Base-by-base conservation (phyloP, 192 early-diverging fungal genomes). In the Tieghemiomyces parasiticus region DNA sequence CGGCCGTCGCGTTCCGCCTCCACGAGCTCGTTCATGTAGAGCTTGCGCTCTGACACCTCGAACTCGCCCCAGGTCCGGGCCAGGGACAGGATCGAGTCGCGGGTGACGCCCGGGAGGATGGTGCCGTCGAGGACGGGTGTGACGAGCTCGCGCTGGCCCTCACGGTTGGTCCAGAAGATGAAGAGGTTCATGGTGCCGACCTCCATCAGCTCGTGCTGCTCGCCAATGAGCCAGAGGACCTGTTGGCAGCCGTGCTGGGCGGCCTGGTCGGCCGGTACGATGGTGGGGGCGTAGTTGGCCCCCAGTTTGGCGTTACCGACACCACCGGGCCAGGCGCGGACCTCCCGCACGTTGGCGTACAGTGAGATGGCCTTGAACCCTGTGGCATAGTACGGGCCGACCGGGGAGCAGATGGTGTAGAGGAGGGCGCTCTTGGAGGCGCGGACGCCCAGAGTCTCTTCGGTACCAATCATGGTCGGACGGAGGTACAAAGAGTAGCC, bases 121-220 rank as follows among this genome's bases (percentile, higher is more conserved):
- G 90, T 87, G 22, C 94, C 94, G 68, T 97, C 90, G 49, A 97
- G 78, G 25, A 84, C 83, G 28, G 94, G 94, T 13, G 94, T 97
- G 10, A 89, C 71, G 46, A 97, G 78, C 76, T 97, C 92, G 14
- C 38, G 71, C 65, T 92, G 81, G 51, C 88, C 89, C 38, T 81
- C 46, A 51, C 86, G 83, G 73, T 90, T 92, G 64, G 78, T 86
- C 87, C 86, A 90, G 72, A 75, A 78, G 33, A 88, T 78, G 76
- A 97, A 97, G 67, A 89, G 82, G 79, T 97, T 97, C 91, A 95
- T 95, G 31, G 94, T 92, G 33, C 94, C 94, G 35, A 96, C 93
- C 73, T 97, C 94, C 51, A 91, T 97, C 52, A 97, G 71, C 65
- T 85, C 73, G 63, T 88, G 75, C 22, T 95, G 76, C 24, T 76